Percentiles rank a stretch among this genome's conserved stretches.
Conservation (phyloP, 2,329 filamentous ascomycete genomes). For the Pestalotiopsis sp. region DNA sequence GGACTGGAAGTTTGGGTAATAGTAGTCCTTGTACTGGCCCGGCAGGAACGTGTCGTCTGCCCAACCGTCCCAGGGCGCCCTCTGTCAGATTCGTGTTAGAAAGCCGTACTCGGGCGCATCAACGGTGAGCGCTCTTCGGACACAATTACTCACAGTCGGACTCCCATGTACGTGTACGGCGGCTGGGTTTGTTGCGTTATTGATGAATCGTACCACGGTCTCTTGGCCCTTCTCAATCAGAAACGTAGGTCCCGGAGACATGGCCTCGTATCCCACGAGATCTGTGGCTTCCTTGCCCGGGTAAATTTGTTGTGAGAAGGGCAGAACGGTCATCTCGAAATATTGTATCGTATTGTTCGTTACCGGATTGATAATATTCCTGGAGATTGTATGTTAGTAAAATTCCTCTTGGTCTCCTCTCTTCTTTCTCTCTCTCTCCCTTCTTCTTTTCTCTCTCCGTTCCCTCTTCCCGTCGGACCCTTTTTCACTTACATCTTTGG, state of each 20-base stretch:
- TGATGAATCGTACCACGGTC: slow-evolving; percentile 56
- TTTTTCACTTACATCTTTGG: slow-evolving; percentile 38
- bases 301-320: slow-evolving; percentile 38
- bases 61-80: slow-evolving; percentile 44
- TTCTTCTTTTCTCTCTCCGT: no score
- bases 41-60: slow-evolving; percentile 53
- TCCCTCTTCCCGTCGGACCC: not conserved
- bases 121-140: no score
- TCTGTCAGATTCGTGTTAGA: not conserved
- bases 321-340: slow-evolving; percentile 36
- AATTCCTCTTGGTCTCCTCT: not conserved
- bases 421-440: no score
- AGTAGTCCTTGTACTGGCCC: slow-evolving; percentile 53
- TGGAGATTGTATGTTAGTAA: slow-evolving; percentile 10
- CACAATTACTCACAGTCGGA: slow-evolving; percentile 34
- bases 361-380: slow-evolving; percentile 37
- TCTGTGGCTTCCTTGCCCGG: slow-evolving; percentile 34
- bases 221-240: slow-evolving; percentile 50
- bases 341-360: slow-evolving; percentile 38
- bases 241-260: slow-evolving; percentile 56
- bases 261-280: slow-evolving; percentile 55
- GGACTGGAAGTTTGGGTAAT: slow-evolving; percentile 59
- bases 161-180: slow-evolving; percentile 60
- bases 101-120: not conserved
- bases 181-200: slow-evolving; percentile 45